A percentile compares a stretch with the other conserved stretches of the same genome.
phyloP scores from a whole-genome alignment of 1,284 basidiomycete genomes.

The Amylostereum areolatum region DNA sequence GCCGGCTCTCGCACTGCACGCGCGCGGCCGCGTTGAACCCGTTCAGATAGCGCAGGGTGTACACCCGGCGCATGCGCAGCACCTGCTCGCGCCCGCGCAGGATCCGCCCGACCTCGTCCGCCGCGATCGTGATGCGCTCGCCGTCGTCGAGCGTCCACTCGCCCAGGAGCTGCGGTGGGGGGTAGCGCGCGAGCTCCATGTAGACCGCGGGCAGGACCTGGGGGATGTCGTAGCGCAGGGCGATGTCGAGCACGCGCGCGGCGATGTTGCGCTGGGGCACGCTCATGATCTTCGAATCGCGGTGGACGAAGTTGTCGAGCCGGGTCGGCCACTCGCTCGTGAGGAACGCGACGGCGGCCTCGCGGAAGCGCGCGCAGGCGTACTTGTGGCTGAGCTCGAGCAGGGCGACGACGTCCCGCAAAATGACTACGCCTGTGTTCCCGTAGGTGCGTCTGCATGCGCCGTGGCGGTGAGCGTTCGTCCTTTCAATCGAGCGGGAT shows the following conservation, averaged over 20 bases:
- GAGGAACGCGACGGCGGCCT: not conserved
- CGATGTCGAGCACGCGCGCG: not conserved
- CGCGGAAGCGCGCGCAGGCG: not conserved
- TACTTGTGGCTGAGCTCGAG: conserved; percentile 1
- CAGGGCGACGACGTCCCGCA: not conserved
- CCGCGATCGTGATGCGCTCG: not conserved
- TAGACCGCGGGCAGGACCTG: not conserved
- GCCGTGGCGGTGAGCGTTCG: not conserved
- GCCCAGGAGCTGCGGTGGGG: not conserved
- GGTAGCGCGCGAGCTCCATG: not conserved
- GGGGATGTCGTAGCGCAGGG: not conserved
- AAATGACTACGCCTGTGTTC: not conserved
- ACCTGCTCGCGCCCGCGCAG: not conserved
- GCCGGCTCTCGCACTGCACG: not conserved
- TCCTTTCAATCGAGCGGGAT: not conserved
- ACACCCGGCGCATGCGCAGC: not conserved
- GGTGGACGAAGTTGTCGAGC: not conserved
- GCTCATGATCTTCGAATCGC: not conserved
- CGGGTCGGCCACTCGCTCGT: not conserved
- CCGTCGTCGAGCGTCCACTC: not conserved
- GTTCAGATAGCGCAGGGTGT: not conserved
- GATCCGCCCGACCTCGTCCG: not conserved
- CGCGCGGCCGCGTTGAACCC: not conserved
- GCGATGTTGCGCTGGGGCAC: not conserved
- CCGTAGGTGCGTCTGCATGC: not conserved